phyloP scores from a whole-genome alignment of 1,139 yeast genomes.

The Yamadazyma membranifaciens region DNA sequence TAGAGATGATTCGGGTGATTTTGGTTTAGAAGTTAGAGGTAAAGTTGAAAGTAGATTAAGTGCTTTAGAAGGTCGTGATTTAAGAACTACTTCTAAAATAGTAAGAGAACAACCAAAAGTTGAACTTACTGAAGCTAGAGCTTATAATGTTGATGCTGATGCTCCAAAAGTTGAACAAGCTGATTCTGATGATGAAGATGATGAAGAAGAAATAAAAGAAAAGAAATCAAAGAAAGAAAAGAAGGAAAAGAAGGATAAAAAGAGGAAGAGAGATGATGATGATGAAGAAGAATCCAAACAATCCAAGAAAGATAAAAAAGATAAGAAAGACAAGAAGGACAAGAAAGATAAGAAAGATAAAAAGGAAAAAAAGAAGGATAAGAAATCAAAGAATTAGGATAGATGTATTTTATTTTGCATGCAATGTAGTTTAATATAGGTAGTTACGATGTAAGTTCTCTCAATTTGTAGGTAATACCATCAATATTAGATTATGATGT shows the following conservation, averaged over 20 bases:
- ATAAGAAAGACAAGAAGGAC: slow-evolving; percentile 19
- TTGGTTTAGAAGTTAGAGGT: slow-evolving; percentile 88
- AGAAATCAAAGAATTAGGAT: slow-evolving; percentile 6
- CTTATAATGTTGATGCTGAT: slow-evolving; percentile 94
- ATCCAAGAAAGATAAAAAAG: slow-evolving; percentile 18
- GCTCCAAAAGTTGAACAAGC: slow-evolving; percentile 47
- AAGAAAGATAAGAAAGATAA: slow-evolving; percentile 5
- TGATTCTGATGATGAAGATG: slow-evolving; percentile 51
- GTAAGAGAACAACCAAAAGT: slow-evolving; percentile 78
- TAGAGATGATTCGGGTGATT: slow-evolving; percentile 90
- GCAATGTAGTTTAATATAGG: slow-evolving; percentile 7
- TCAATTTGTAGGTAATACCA: background rate
- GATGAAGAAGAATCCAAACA: slow-evolving; percentile 4
- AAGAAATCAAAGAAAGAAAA: slow-evolving; percentile 37
- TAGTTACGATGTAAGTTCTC: slow-evolving; percentile 2
- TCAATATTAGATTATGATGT: no score
- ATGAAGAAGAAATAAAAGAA: slow-evolving; percentile 34
- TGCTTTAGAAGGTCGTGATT: slow-evolving; percentile 91
- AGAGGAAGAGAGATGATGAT: slow-evolving; percentile 34
- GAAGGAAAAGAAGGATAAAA: slow-evolving; percentile 31
- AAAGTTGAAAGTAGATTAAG: slow-evolving; percentile 95
- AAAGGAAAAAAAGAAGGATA: slow-evolving; percentile 5
- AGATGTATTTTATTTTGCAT: slow-evolving; percentile 9
- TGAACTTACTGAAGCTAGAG: slow-evolving; percentile 77
- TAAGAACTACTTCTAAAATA: slow-evolving; percentile 78